phyloP scores from a whole-genome alignment of 2,329 filamentous ascomycete species.

The Arthrobotrys musiformis region DNA sequence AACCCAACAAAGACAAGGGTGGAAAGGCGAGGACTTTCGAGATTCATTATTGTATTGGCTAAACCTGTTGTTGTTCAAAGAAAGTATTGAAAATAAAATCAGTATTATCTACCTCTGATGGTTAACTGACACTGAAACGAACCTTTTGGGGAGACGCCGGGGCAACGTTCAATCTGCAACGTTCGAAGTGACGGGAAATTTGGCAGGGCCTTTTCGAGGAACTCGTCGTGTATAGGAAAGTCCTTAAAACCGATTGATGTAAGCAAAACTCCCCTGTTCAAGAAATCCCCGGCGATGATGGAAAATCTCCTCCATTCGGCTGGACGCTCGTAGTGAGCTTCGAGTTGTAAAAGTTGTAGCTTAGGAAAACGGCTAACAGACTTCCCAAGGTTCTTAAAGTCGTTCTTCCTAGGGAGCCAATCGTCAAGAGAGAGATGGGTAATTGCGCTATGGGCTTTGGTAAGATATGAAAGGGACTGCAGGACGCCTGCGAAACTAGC shows the following conservation, averaged over 20 bases:
- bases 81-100: background rate
- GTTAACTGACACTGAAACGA: background rate
- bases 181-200: conserved; percentile 5
- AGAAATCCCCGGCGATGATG: background rate
- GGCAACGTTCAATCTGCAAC: conserved; percentile 28
- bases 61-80: conserved; percentile 18
- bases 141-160: conserved; percentile 34
- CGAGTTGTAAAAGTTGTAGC: conserved; percentile 26
- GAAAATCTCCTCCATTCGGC: conserved; percentile 1
- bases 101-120: background rate
- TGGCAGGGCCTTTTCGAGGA: conserved; percentile 4
- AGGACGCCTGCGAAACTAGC: conserved; percentile 37
- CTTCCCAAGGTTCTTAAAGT: conserved; percentile 23
- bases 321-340: background rate
- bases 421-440: conserved; percentile 23
- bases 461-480: conserved; percentile 23
- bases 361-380: conserved; percentile 27
- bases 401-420: conserved; percentile 3
- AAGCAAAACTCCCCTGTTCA: background rate
- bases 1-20: conserved; percentile 7
- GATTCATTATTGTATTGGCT: background rate
- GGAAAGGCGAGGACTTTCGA: background rate
- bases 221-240: conserved; percentile 21
- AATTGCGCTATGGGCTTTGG: background rate
- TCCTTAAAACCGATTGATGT: conserved; percentile 29